Conservation (phyloP, 108 stramenopile species). For the Fistulifera pelliculosa region DNA sequence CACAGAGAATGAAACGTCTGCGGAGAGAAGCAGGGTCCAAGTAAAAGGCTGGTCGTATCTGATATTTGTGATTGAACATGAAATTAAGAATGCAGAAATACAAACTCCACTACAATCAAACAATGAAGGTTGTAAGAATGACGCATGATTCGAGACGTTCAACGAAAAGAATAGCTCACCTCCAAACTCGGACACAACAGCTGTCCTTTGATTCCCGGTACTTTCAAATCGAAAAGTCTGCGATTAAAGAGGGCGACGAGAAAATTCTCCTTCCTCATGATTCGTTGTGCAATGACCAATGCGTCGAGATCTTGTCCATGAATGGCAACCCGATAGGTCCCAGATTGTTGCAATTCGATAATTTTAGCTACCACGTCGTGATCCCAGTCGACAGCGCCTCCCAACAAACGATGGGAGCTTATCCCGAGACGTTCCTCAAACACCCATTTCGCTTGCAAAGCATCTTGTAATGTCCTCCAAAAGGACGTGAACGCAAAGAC, state of each 20-base stretch:
- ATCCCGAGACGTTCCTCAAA: conserved; percentile 65
- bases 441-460: conserved; percentile 46
- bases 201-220: conserved; percentile 15
- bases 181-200: conserved; percentile 12
- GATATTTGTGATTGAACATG: conserved; percentile 94
- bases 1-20: conserved; percentile 75
- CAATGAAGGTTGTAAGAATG: background rate
- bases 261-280: conserved; percentile 94
- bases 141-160: conserved; percentile 4
- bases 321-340: conserved; percentile 50
- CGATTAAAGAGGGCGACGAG: conserved; percentile 88
- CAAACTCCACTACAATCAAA: conserved; percentile 71
- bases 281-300: conserved; percentile 73
- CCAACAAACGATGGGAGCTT: conserved; percentile 59
- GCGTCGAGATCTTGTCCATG: conserved; percentile 43
- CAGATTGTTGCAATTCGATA: conserved; percentile 48
- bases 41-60: conserved; percentile 80
- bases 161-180: background rate
- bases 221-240: conserved; percentile 62
- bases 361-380: conserved; percentile 61
- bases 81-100: conserved; percentile 90
- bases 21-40: conserved; percentile 65
- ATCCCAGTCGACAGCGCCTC: conserved; percentile 73
- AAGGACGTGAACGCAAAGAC: conserved; percentile 40
- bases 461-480: conserved; percentile 37